Evolutionary conservation across 176 grass and related monocot genomes (phyloP), one percentile per base, ranked within the genome.

Genomic region (Paspalum notatum): DNA sequence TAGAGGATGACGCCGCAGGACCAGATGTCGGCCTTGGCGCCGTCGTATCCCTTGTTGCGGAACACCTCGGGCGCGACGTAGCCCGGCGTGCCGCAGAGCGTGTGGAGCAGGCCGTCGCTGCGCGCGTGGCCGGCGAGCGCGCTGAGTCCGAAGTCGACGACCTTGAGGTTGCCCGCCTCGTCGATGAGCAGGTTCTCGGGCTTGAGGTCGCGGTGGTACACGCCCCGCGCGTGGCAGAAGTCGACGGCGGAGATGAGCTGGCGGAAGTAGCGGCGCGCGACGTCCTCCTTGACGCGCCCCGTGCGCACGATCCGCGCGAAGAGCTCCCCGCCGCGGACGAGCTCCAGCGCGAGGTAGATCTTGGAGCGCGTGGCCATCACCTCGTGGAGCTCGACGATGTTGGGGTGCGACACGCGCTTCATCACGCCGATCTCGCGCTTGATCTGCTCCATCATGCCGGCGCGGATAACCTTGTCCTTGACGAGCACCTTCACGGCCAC

Each of bases 311-410:
- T 91, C 22, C 74, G 72, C 20, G 85, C 74, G 80, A 99, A 99
- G 55, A 99, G 92, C 72, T 99, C 96, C 3, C 92, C 96, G 76
- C 92, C 96, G 75, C 82, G 79, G 75, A 99, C 96, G 79, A 93
- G 94, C 90, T 99, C 96, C 76, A 99, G 94, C 3, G 91, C 92
- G 72, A 99, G 90, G 80, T 95, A 99, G 79, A 99, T 99, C 92
- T 89, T 95, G 79, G 92, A 76, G 49, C 90, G 94, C 66, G 96
- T 93, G 70, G 96, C 92, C 96, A 99, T 93, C 12, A 99, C 96
- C 86, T 99, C 96, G 80, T 89, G 87, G 48, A 99, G 90, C 84
- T 91, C 86, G 3, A 93, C 92, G 80, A 99, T 93, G 83, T 99
- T 95, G 0, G 92, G 96, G 83, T 99, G 96, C 25, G 88, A 81